Percentiles rank a stretch among this genome's conserved stretches.
phyloP scores from a whole-genome alignment of 129 eudicot genomes.

The Escallonia herrerae region DNA sequence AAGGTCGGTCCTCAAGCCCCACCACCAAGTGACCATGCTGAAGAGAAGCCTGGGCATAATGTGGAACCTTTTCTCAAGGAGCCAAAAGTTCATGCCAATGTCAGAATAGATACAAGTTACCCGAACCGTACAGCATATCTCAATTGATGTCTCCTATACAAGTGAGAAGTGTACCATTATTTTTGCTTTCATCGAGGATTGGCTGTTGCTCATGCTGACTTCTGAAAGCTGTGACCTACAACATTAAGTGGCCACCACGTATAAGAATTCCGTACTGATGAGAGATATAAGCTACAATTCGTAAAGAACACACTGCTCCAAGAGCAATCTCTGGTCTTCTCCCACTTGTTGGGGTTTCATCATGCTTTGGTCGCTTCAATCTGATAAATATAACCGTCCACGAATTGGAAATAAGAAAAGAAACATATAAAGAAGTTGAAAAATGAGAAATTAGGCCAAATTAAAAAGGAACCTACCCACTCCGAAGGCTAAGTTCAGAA shows the following conservation, averaged over 20 bases:
- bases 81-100: not conserved
- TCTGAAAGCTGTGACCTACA: constrained; percentile 11
- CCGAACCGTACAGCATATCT: not conserved
- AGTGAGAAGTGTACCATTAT: constrained; percentile 11
- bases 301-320: not conserved
- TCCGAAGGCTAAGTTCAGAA: constrained; percentile 1
- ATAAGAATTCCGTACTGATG: not conserved
- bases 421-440: not conserved
- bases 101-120: no score
- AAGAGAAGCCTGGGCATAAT: constrained; percentile 12
- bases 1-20: constrained; percentile 6
- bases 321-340: constrained; percentile 3
- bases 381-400: not conserved
- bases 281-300: not conserved
- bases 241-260: not conserved
- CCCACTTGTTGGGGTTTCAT: constrained; percentile 3
- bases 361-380: constrained; percentile 4
- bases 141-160: not conserved
- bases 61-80: constrained; percentile 8
- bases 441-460: not conserved
- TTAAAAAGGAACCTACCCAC: constrained; percentile 10
- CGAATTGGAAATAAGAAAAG: not conserved
- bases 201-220: constrained; percentile 1
- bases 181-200: not conserved
- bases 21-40: constrained; percentile 9